phyloP scores from a whole-genome alignment of 805 yeast genomes.

The Myxozyma kluyveri region DNA sequence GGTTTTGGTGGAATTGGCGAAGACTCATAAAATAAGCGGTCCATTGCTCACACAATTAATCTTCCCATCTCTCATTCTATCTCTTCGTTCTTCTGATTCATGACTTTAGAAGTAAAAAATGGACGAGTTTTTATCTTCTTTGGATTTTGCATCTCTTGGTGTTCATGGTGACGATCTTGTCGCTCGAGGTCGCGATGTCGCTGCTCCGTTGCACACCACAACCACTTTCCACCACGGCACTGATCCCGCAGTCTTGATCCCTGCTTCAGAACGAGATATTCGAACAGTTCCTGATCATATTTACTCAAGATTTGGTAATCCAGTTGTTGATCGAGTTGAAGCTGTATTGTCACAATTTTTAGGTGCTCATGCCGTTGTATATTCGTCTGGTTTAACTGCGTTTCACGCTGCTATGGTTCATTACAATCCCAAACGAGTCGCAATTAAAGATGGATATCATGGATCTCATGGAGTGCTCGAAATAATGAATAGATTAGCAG shows the following conservation, averaged over 20 bases:
- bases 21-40: too few species aligned
- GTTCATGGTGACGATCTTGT: conserved; percentile 71
- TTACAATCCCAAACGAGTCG: conserved; percentile 68
- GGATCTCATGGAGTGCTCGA: conserved; percentile 75
- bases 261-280: conserved; percentile 36
- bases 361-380: conserved; percentile 64
- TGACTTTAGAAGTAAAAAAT: too few species aligned
- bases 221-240: conserved; percentile 71
- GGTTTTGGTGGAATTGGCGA: too few species aligned
- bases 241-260: conserved; percentile 55
- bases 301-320: conserved; percentile 76
- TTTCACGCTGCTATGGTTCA: conserved; percentile 70
- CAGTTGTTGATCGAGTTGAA: conserved; percentile 68
- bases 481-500: conserved; percentile 59
- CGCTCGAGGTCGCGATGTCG: conserved; percentile 40
- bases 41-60: too few species aligned
- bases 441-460: conserved; percentile 79
- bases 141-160: conserved; percentile 31
- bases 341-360: conserved; percentile 58
- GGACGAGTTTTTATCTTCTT: conserved; percentile 1
- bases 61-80: too few species aligned
- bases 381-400: conserved; percentile 78
- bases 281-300: conserved; percentile 40
- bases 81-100: too few species aligned
- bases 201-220: conserved; percentile 77